Conservation (phyloP, 805 yeast species). For the Starmerella apicola region DNA sequence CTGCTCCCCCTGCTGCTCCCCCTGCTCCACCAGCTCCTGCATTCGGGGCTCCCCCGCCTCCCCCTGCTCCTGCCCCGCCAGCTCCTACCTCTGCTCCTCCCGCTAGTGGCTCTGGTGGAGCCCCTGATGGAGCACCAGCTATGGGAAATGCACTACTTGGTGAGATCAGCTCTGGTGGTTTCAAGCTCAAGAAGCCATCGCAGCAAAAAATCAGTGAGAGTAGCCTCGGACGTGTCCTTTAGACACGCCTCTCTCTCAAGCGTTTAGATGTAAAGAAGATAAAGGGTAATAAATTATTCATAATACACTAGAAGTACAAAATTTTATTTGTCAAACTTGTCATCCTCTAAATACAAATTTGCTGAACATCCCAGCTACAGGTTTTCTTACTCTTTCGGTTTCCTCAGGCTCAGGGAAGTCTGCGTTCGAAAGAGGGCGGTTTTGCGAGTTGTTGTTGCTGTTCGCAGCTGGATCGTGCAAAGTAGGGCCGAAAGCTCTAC, state of each 20-base stretch:
- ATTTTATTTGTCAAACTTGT: not conserved
- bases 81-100: conserved; percentile 33
- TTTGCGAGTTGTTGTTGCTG: too few species aligned
- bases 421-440: too few species aligned
- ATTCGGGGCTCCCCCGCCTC: conserved; percentile 18
- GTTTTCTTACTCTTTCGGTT: not conserved
- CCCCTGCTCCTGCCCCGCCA: conserved; percentile 24
- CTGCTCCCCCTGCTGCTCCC: conserved; percentile 18
- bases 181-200: conserved; percentile 22
- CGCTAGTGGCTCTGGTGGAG: conserved; percentile 27
- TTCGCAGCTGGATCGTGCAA: too few species aligned
- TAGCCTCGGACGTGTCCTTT: conserved; percentile 24
- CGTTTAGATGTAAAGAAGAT: not conserved
- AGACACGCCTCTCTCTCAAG: not conserved
- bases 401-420: too few species aligned
- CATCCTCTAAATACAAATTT: not conserved
- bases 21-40: conserved; percentile 2
- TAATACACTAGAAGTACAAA: not conserved
- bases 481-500: too few species aligned
- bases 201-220: conserved; percentile 22
- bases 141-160: conserved; percentile 23
- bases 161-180: conserved; percentile 26
- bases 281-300: not conserved
- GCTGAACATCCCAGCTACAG: not conserved
- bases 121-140: conserved; percentile 23